phyloP scores from a whole-genome alignment of 2,329 filamentous ascomycete species.

The Mariannaea sp. region DNA sequence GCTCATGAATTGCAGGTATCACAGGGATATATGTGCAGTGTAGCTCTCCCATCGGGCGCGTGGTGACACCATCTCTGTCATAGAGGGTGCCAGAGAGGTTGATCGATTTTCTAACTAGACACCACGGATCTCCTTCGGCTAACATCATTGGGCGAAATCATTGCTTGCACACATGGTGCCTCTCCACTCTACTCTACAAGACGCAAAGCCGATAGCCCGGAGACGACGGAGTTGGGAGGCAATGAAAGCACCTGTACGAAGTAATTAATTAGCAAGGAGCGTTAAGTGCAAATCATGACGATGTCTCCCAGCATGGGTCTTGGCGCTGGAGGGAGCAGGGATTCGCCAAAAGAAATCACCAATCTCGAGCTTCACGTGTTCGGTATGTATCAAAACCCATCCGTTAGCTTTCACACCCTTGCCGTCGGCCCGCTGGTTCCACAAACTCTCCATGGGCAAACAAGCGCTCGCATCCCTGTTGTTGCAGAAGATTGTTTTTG shows the following conservation, averaged over 20 bases:
- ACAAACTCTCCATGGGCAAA: not conserved
- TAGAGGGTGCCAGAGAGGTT: slow-evolving; percentile 13
- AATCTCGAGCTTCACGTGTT: slow-evolving; percentile 5
- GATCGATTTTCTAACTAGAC: slow-evolving; percentile 11
- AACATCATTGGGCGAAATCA: not conserved
- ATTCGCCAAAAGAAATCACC: slow-evolving; percentile 18
- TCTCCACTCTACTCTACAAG: slow-evolving; percentile 5
- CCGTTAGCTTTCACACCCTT: slow-evolving; percentile 10
- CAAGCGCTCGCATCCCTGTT: not conserved
- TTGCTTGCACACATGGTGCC: slow-evolving; percentile 7
- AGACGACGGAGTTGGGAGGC: no score
- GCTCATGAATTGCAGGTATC: slow-evolving; percentile 13
- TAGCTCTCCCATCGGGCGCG: slow-evolving; percentile 15
- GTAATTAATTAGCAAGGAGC: no score
- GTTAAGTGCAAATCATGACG: slow-evolving; percentile 25
- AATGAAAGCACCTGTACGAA: no score
- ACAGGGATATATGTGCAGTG: slow-evolving; percentile 4
- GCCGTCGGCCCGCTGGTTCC: slow-evolving; percentile 1
- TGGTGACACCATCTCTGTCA: slow-evolving; percentile 11
- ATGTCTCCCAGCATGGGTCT: slow-evolving; percentile 32
- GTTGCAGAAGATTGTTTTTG: slow-evolving; percentile 11
- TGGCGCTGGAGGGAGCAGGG: slow-evolving; percentile 22
- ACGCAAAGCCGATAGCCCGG: slow-evolving; percentile 5
- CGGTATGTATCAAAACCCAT: slow-evolving; percentile 6
- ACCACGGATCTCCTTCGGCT: slow-evolving; percentile 1